Percentiles rank a stretch among this genome's conserved stretches.
phyloP scores from a whole-genome alignment of 2,329 filamentous ascomycete genomes.

The Fusarium duplospermum region DNA sequence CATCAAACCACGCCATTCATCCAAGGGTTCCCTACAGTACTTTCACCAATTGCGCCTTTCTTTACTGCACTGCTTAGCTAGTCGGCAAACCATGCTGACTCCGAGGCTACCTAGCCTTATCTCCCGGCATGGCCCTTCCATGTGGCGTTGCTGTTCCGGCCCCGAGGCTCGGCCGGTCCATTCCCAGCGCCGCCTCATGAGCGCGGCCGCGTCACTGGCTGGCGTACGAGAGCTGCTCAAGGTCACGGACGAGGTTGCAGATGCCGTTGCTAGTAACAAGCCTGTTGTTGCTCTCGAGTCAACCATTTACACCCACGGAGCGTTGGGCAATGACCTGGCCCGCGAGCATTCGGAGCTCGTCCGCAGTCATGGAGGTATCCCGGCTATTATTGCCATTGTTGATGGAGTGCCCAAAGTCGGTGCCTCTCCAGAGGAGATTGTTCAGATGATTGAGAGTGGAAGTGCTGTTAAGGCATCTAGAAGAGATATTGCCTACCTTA shows the following conservation, averaged over 20 bases:
- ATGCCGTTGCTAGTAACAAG: slow-evolving; percentile 78
- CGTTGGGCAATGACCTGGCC: slow-evolving; percentile 76
- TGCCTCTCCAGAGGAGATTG: slow-evolving; percentile 77
- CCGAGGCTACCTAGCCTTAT: slow-evolving; percentile 35
- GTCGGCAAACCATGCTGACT: slow-evolving; percentile 20
- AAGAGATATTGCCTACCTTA: slow-evolving; percentile 85
- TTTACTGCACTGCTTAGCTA: neutral
- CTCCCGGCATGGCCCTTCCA: slow-evolving; percentile 28
- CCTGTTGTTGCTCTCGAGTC: slow-evolving; percentile 95
- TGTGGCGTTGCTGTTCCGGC: slow-evolving; percentile 32
- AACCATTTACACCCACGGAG: slow-evolving; percentile 96
- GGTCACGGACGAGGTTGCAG: slow-evolving; percentile 84
- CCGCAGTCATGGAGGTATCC: slow-evolving; percentile 82
- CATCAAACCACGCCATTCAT: slow-evolving; percentile 2
- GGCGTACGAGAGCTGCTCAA: slow-evolving; percentile 64
- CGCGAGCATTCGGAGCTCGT: slow-evolving; percentile 89
- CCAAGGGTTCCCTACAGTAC: neutral
- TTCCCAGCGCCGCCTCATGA: slow-evolving; percentile 38
- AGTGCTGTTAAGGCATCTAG: slow-evolving; percentile 86
- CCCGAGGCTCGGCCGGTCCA: slow-evolving; percentile 24
- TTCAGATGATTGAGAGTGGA: slow-evolving; percentile 74
- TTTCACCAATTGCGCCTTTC: neutral
- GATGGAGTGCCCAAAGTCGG: slow-evolving; percentile 87
- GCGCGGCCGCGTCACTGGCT: slow-evolving; percentile 32
- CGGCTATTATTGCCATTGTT: slow-evolving; percentile 90